Base-by-base conservation (phyloP, 352 stramenopile species). In the Phytophthora cactorum region DNA sequence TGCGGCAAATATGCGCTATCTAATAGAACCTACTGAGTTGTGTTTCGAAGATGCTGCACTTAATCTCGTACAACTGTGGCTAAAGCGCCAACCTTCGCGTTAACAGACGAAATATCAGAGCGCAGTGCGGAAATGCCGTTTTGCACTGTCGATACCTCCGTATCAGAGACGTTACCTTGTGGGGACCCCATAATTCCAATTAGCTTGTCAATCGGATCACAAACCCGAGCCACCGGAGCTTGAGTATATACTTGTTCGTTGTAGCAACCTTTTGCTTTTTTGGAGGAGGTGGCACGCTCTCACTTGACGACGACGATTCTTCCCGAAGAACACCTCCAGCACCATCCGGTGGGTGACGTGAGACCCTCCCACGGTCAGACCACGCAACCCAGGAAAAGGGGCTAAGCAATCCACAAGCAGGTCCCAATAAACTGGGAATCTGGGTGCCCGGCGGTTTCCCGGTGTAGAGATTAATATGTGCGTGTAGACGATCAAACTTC, bases 1-100 rank as follows among this genome's bases (percentile, higher is more conserved):
- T 47, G 6, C 41, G 41, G 1, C 39, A 47, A 47, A 25, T 47
- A 47, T 47, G 41, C 41, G n/a, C n/a, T 45, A n/a, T n/a, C 15
- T 45, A 45, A 45, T 45, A 59, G 14, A 45, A 17, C 39, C 39
- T 45, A 45, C 10, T 22, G 12, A 45, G 39, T 22, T 45, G 39
- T 25, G 14, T 22, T 22, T 12, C 39, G 39, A 45, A 17, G 39
- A 45, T 45, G 39, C 39, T 45, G 39, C 15, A 45, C 39, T 12
- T 22, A 22, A 4, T 45, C 41, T 28, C 41, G n/a, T 27, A 28
- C 41, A 4, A 22, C 17, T 1, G 15, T 28, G 15, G 15, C 41
- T 47, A 22, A 22, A 47, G 41, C 41, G 28, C 28, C 41, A 22
- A 47, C 41, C 11, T 47, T 47, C 15, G n/a, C 17, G 17, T 49